Evolutionary conservation across 495 filamentous ascomycete species (phyloP), one percentile per base, ranked within the genome.

Genomic region (Penicillium simplicissimum): DNA sequence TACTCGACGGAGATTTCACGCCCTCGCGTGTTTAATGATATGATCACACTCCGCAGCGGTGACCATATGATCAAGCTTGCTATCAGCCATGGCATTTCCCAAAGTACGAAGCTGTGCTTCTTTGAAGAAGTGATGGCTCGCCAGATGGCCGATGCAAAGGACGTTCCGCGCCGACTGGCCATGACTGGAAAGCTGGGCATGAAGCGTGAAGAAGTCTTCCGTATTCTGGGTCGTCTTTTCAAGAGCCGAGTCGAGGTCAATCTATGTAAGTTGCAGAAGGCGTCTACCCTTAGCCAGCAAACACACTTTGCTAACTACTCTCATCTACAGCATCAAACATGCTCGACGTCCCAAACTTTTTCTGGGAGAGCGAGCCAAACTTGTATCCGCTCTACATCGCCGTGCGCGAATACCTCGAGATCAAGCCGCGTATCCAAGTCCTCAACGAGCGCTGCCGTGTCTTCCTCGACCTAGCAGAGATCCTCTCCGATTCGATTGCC

Each of bases 11-110:
- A 90, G 52, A 91, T 93, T 28, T 87, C 91, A 42, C 84, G 92
- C 25, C 96, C 95, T 8, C 82, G 95, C 58, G 89, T 99, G 58
- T 99, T 92, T 76, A 96, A 99, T 72, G 95, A 99, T 71, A 98
- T 99, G 96, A 98, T 99, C 71, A 99, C 95, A 0, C 80, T 99
- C 13, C 83, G 93, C 34, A 92, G 89, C 45, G 90, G 92, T 15
- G 95, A 99, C 77, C 96, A 98, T 79, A 98, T 98, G 95, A 95
- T 98, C 70, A 97, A 97, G 75, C 82, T 99, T 4, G 90, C 93
- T 13, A 99, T 99, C 77, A 92, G 88, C 66, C 96, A 99, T 71
- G 96, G 93, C 48, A 97, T 99, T 62, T 91, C 93, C 5, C 95
- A 99, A 74, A 97, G 93, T 74, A 99, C 95, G 8, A 98, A 97